phyloP scores from a whole-genome alignment of 2,329 filamentous ascomycete genomes.

The Aspergillus ochraceoroseus region DNA sequence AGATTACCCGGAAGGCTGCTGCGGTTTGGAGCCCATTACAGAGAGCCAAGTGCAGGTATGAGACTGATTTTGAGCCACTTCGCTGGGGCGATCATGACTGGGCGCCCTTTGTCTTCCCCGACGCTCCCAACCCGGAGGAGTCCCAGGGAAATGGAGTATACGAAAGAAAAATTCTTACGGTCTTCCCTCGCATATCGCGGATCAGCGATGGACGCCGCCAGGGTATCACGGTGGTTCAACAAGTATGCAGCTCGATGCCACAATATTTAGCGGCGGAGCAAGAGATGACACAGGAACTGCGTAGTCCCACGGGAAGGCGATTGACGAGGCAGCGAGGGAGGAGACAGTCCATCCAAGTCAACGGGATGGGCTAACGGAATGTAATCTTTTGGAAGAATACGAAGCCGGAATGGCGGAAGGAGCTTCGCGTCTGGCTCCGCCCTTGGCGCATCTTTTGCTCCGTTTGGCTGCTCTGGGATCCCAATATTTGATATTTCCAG shows the following conservation, averaged over 20 bases:
- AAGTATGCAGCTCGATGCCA: background rate
- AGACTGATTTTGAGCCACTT: slow-evolving; percentile 2
- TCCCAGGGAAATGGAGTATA: background rate
- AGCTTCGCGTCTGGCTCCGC: too few relatives aligned
- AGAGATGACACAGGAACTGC: slow-evolving; percentile 1
- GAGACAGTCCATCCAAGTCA: too few relatives aligned
- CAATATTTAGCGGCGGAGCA: slow-evolving; percentile 1
- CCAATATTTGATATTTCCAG: too few relatives aligned
- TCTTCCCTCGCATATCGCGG: slow-evolving; percentile 1
- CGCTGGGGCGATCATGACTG: slow-evolving; percentile 1
- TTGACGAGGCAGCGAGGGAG: too few relatives aligned
- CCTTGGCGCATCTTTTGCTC: too few relatives aligned
- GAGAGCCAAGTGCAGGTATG: slow-evolving; percentile 4
- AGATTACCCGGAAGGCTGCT: slow-evolving; percentile 3
- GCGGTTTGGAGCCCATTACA: slow-evolving; percentile 3
- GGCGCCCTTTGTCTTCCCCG: background rate
- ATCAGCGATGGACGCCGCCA: background rate
- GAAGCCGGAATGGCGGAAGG: too few relatives aligned
- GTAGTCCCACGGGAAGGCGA: background rate
- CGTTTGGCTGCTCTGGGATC: too few relatives aligned
- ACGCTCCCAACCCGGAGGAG: background rate
- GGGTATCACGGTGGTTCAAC: slow-evolving; percentile 1
- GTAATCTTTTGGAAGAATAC: too few relatives aligned
- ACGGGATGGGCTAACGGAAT: too few relatives aligned
- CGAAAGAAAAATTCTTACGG: slow-evolving; percentile 2